Base-by-base conservation (phyloP, 1,284 basidiomycete genomes). In the Ustilago vetiveriae region DNA sequence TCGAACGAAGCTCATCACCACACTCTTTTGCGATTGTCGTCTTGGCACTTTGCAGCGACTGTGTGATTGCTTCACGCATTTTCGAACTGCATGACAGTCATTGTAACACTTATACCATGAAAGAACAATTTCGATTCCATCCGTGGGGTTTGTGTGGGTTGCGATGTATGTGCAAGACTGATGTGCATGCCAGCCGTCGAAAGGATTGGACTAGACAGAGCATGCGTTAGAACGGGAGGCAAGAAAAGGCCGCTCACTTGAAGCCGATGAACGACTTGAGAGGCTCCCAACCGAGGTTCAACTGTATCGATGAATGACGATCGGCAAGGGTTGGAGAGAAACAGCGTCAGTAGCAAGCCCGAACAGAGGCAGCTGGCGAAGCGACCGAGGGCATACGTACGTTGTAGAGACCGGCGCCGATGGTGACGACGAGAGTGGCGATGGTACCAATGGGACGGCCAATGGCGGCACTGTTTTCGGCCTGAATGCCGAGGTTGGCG, bases 191-290 rank as follows among this genome's bases (percentile, higher is more conserved):
- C 24, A 39, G 23, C 19, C 23, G 21, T 26, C 14, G 24, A 38
- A 19, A 35, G 14, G 21, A 6, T 14, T 14, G 6, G 29, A 10
- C 35, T 33, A 24, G 43, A 40, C 39, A n/a, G 24, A 45, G 53
- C 39, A 24, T 42, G 37, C 13, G n/a, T 47, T 17, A 17, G 32
- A 10, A 30, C 14, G 27, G 16, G 14, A 26, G 8, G 23, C 4
- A 17, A 26, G 21, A 19, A 33, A 21, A 19, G 22, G 17, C 14
- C 10, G 37, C 47, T 66, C 64, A 81, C 70, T 81, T 78, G 69
- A 79, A 47, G 41, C 77, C 77, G 26, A 80, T 63, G 74, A 80
- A 81, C 22, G 78, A 74, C 74, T 76, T 77, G 62, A 81, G 78
- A 21, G 80, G 78, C 55, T 80, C 78, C 60, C 70, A 81, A 45